Evolutionary conservation across 768 basidiomycete genomes (phyloP), one percentile per base, ranked within the genome.

Genomic region (Mycena albidolilacea): DNA sequence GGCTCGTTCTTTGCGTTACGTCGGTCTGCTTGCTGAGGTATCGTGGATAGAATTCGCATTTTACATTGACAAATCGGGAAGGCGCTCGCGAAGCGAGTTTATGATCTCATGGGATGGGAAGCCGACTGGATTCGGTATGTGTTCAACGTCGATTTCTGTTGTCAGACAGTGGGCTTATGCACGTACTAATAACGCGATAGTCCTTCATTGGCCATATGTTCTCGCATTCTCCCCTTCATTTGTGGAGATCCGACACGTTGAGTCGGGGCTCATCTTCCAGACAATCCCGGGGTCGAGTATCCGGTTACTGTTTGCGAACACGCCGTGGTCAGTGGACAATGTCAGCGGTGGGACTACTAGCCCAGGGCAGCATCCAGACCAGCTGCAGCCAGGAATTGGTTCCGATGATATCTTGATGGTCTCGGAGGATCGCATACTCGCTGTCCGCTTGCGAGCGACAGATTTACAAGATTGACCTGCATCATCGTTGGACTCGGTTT

Each of bases 61-160:
- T 81, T 99, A 98, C 82, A 96, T 99, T 75, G 97, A 99, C 83
- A 96, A 95, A 85, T 97, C 92, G 74, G 98, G 98, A 2, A 93
- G 96, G 85, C 87, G 96, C 71, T 95, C 97, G 61, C 86, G 95
- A 67, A 93, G 90, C 72, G 92, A 95, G 69, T 98, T 98, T 87
- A 95, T 97, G 89, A 94, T 99, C 12, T 88, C 94, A 74, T 99
- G 98, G 98, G 97, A 99, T 82, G 98, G 97, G 12, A 87, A 86
- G 52, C 98, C 98, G 0, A 95, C 95, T 7, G 93, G 94, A 44
- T 99, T 99, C 78, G 98, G 97, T 98, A 80, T 78, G 95, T 84
- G 4, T 21, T 3, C 12, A 19, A 0, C 37, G 46, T 17, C 30
- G 76, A n/a, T 10, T 48, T 48, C 19, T 30, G 14, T 52, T 8